Percentiles rank a stretch among this genome's conserved stretches.
phyloP scores from a whole-genome alignment of 2,329 filamentous ascomycete species.

The Epicoccum sorghinum region DNA sequence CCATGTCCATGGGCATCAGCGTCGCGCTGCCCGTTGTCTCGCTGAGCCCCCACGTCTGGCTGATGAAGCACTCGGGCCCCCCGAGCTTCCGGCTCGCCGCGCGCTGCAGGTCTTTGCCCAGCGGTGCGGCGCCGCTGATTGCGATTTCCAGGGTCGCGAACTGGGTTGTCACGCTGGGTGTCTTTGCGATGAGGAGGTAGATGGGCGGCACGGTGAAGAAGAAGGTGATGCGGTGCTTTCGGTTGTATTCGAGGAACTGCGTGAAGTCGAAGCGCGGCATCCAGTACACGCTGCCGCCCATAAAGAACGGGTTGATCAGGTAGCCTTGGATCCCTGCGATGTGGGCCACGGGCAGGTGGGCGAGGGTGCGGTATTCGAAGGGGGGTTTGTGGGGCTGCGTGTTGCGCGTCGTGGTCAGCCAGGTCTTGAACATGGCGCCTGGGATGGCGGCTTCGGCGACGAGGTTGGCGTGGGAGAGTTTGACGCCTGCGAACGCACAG shows the following conservation, averaged over 20 bases:
- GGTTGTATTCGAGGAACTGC: constrained; percentile 61
- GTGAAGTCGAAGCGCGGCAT: constrained; percentile 66
- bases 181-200: constrained; percentile 64
- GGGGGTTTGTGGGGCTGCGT: constrained; percentile 16
- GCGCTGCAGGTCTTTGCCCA: constrained; percentile 61
- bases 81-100: constrained; percentile 59
- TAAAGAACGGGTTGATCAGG: constrained; percentile 52
- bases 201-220: constrained; percentile 68
- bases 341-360: constrained; percentile 55
- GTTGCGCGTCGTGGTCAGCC: constrained; percentile 22
- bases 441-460: constrained; percentile 49
- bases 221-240: constrained; percentile 57
- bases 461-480: constrained; percentile 53
- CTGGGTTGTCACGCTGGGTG: constrained; percentile 61
- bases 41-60: constrained; percentile 65
- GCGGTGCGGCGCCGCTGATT: constrained; percentile 61
- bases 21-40: constrained; percentile 61
- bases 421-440: constrained; percentile 39
- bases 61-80: constrained; percentile 51
- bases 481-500: constrained; percentile 38
- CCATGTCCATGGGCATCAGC: constrained; percentile 48
- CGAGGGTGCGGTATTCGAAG: constrained; percentile 52
- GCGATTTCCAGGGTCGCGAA: constrained; percentile 59
- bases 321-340: constrained; percentile 57
- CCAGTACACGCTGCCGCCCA: constrained; percentile 60